Base-by-base conservation (phyloP, 306 rosid species). In the Pyrus bretschneideri region DNA sequence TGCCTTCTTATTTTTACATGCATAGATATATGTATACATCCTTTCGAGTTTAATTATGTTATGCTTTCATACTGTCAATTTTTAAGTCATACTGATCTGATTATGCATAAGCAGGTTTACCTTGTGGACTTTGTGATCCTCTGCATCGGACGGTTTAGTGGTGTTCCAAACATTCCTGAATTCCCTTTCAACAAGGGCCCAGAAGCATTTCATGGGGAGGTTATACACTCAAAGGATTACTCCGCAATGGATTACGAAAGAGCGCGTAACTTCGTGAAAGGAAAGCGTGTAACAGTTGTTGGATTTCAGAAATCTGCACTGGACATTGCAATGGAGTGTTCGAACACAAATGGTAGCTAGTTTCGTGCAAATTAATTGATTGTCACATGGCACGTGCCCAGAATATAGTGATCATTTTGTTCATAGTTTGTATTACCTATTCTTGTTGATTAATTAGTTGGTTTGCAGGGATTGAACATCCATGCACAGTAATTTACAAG, bases 61-160 rank as follows among this genome's bases (percentile, higher is more conserved):
- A 21, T 22, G 29, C 14, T 70, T 9, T 70, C 8, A 17, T 14
- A 27, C 21, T 63, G 11, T 30, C 21, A 63, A 63, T 13, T 18
- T 40, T 40, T 9, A 8, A 40, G n/a, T 42, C 29, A 21, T 30
- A 30, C 38, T 25, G 12, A 46, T 46, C 9, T 51, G 40, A 46
- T 2, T 40, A 18, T 10, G 29, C n/a, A 25, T 22, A 59, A 66
- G 72, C 78, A 89, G 91, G 84, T 72, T 8, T 69, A 86, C 9
- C 18, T 46, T 7, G 87, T 91, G 70, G 94, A 88, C 70, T 91
- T 91, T 67, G 84, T 89, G 81, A 76, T 91, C 54, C 89, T 91
- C 15, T 91, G 94, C 88, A 70, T 87, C 4, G 97, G 94, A 15
- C 75, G 93, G 67, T 91, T 91, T 81, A 87, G 97, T 65, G 94